A percentile compares a stretch with the other conserved stretches of the same genome.
Conservation (phyloP, 78 protist species). For the Creolimax fragrantissima region DNA sequence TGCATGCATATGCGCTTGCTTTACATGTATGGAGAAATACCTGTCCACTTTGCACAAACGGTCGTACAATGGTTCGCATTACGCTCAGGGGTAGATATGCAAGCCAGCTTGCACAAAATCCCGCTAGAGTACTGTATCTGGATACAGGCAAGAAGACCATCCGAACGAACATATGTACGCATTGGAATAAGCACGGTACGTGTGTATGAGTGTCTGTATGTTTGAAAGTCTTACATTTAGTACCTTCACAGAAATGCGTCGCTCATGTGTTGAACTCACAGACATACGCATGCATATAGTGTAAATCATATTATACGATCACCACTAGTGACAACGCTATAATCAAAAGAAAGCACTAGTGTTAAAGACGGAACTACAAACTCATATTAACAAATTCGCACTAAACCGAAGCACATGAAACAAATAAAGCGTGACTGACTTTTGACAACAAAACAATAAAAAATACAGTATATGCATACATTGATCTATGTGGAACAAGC, state of each 20-base stretch:
- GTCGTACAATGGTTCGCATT: not conserved
- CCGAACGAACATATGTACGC: not conserved
- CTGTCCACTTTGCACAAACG: not conserved
- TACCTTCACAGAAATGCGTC: not conserved
- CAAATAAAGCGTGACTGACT: too few species aligned
- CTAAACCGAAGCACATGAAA: too few species aligned
- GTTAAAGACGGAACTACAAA: too few species aligned
- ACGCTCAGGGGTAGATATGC: not conserved
- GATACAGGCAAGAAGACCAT: not conserved
- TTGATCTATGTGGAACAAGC: too few species aligned
- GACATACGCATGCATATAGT: not conserved
- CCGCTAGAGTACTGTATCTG: not conserved
- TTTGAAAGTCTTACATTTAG: not conserved
- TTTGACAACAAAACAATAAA: too few species aligned
- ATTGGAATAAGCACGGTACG: not conserved
- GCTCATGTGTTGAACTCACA: not conserved
- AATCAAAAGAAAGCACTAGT: too few species aligned
- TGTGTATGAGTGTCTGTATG: not conserved
- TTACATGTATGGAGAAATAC: not conserved
- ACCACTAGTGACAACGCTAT: too few species aligned
- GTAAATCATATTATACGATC: too few species aligned
- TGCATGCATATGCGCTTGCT: not conserved
- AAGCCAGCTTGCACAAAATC: not conserved
- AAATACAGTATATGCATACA: too few species aligned
- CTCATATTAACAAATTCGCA: too few species aligned